Evolutionary conservation across 2,329 filamentous ascomycete species (phyloP), one percentile per base, ranked within the genome.

Genomic region (Hymenoscyphus albidus): DNA sequence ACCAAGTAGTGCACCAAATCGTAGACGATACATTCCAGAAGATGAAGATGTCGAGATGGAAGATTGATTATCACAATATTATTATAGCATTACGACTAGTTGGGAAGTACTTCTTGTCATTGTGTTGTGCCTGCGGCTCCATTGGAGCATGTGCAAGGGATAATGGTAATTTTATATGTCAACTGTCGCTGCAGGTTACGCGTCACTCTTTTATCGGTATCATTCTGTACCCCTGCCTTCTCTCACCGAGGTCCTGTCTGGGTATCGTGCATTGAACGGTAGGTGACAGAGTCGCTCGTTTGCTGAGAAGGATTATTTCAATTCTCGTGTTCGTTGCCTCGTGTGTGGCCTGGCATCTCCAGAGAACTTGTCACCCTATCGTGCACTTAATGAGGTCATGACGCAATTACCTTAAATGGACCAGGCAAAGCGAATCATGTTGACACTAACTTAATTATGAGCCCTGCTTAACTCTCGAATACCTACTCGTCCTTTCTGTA

Each of bases 31-130:
- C 27, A 51, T 51, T 51, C 22, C 38, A 12, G 51, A 40, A 9
- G 60, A 62, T 40, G 51, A 57, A n/a, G 61, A 63, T 51, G 54
- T 59, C 14, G 61, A 63, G 4, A 63, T 63, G 61, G 61, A 63
- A 7, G 61, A 32, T 44, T 62, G 44, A 62, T 32, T 35, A 27
- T 10, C 22, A 44, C 16, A 51, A 22, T 51, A 27, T 3, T 51
- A 35, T 7, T 35, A 4, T 7, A 35, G 16, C 5, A n/a, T 44
- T 44, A 44, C 3, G 42, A 44, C 18, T 51, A 51, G n/a, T 3
- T 48, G 18, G n/a, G n/a, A 9, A 16, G n/a, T 48, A 48, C 9
- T 12, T 22, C 14, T 51, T 7, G 44, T 9, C 12, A 51, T 13
- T 12, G 6, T 51, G 13, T 22, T 22, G 44, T 51, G 44, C 44